These are phyloP conservation scores for Phytophthora pinifolia DNA, from an alignment of 352 stramenopile genomes.

Conservation along the genomic window DNA sequence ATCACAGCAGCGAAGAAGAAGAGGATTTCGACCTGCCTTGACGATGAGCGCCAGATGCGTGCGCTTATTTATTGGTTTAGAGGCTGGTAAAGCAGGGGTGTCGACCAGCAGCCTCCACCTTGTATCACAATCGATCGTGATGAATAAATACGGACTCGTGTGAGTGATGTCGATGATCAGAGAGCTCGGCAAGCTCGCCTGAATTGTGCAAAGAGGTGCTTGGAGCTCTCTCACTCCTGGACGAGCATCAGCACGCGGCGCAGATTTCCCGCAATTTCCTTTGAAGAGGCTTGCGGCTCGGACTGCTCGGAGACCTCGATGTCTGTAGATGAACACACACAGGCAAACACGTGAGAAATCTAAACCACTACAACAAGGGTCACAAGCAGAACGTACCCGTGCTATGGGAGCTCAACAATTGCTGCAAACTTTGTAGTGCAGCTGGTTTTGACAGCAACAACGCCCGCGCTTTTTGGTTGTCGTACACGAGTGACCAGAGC, in stretches of 20 bases:
- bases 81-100: constrained; percentile 1
- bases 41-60: constrained; percentile 1
- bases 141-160: constrained; percentile 29
- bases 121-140: constrained; percentile 14
- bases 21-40: constrained; percentile 29
- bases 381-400: constrained; percentile 12
- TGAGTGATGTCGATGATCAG: neutral
- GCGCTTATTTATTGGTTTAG: constrained; percentile 28
- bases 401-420: constrained; percentile 21
- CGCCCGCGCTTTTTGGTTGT: constrained; percentile 64
- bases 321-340: constrained; percentile 4
- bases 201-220: neutral
- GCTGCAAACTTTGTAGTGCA: constrained; percentile 35
- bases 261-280: constrained; percentile 27
- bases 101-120: neutral
- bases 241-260: constrained; percentile 32
- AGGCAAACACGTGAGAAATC: neutral
- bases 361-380: neutral
- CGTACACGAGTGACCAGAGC: constrained; percentile 58
- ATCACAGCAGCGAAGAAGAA: constrained; percentile 36
- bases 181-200: neutral
- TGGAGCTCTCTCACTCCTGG: constrained; percentile 10
- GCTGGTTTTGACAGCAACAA: constrained; percentile 35
- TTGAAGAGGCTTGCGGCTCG: neutral
- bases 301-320: neutral